These are phyloP conservation scores for Opeltia flavorubescens DNA, from an alignment of 495 filamentous ascomycete genomes.

Conservation along the genomic window DNA sequence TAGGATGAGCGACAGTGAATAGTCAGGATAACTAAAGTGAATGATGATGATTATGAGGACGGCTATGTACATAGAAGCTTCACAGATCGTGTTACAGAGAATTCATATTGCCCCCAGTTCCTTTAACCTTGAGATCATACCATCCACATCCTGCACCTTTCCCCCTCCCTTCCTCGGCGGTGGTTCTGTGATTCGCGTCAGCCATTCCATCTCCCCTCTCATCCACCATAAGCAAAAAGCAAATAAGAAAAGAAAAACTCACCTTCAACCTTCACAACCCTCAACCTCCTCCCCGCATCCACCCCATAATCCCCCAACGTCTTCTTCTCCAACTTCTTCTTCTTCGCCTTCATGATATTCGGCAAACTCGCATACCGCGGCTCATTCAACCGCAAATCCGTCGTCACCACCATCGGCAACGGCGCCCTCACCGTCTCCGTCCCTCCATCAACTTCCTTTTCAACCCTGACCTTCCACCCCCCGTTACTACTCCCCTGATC, in stretches of 20 bases:
- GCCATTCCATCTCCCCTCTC: background rate
- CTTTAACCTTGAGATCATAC: constrained; percentile 81
- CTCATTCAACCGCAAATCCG: constrained; percentile 89
- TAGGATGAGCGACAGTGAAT: too few species aligned
- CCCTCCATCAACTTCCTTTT: constrained; percentile 87
- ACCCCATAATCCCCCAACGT: constrained; percentile 65
- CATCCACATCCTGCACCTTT: constrained; percentile 94
- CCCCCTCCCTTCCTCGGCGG: constrained; percentile 79
- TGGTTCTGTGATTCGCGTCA: constrained; percentile 46
- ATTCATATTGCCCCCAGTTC: constrained; percentile 77
- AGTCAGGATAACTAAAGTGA: too few species aligned
- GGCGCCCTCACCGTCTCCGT: constrained; percentile 74
- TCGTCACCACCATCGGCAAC: constrained; percentile 85
- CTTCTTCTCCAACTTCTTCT: constrained; percentile 94
- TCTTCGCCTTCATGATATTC: constrained; percentile 99
- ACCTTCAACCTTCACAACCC: constrained; percentile 78
- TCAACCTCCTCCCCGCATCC: constrained; percentile 55
- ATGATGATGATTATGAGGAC: too few species aligned
- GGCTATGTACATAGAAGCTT: too few species aligned
- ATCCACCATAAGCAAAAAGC: background rate
- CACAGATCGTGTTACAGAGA: background rate
- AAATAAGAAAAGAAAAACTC: constrained; percentile 24
- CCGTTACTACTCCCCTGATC: constrained; percentile 35
- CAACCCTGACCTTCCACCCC: constrained; percentile 53
- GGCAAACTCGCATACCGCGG: constrained; percentile 88